Base-by-base conservation (phyloP, 2,329 filamentous ascomycete genomes). In the Monosporascus sp. region DNA sequence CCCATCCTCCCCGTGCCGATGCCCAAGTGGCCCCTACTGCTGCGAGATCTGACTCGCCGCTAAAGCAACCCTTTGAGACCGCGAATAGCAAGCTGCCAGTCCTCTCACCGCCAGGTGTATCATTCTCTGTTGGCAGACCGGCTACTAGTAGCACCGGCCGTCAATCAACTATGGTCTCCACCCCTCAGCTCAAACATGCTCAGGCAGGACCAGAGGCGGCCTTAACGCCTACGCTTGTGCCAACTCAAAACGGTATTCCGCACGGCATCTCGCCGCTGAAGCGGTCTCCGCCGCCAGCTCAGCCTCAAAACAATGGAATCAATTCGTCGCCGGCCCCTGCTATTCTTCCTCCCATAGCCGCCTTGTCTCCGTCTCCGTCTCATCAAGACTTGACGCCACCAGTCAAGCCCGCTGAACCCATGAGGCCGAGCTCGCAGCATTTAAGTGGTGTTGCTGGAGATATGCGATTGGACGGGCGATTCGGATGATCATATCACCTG, bases 361-460 rank as follows among this genome's bases (percentile, higher is more conserved):
- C 80, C 1, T 65, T 88, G 48, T 79, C 82, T 9, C 85, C 85
- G 0, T 82, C 78, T 43, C 77, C 80, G 2, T 76, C 76, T 16
- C 74, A 79, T 53, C 78, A 81, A 58, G 83, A 84, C 53, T 65
- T 84, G 49, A 83, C 80, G 17, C 83, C 85, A 24, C 85, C 83
- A 2, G 74, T 82, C 59, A 85, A 88, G 71, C 73, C 75, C 41
- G 59, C 68, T 4, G 73, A 76, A 49, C 65, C 66, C 47, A 52
- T 59, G 11, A 62, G 63, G 38, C 59, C 62, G 43, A 50, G 53
- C 48, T 69, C 62, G 51, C 61, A 60, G 7, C 62, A 63, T 24
- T 65, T 56, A 11, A 54, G 54, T 34, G 51, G 59, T 27, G 24
- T 61, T 20, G 16, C 48, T 20, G 55, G 52, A 36, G 52, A 61